Evolutionary conservation across 495 filamentous ascomycete genomes (phyloP).

Genomic region (Penicillium macrosclerotiorum): DNA sequence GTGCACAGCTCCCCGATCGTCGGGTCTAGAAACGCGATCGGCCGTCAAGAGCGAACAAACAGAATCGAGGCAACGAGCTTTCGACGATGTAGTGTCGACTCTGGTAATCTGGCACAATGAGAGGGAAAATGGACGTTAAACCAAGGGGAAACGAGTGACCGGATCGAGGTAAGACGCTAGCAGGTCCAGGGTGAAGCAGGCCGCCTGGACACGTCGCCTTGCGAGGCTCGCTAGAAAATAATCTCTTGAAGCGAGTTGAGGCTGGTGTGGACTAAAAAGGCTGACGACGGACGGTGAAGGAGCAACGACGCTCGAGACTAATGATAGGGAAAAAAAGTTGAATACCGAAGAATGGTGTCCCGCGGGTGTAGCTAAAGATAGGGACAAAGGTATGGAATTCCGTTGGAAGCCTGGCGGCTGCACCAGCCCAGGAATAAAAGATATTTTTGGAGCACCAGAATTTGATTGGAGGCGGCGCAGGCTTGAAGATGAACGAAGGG

Average conservation of each 20-base stretch:
- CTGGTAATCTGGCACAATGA: background rate
- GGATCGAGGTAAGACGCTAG: constrained; percentile 2
- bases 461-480: constrained; percentile 24
- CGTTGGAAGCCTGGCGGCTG: constrained; percentile 3
- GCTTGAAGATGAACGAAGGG: constrained; percentile 11
- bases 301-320: background rate
- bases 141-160: background rate
- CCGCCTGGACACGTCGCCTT: constrained; percentile 10
- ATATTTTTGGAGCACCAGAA: constrained; percentile 27
- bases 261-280: background rate
- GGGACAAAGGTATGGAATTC: constrained; percentile 5
- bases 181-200: constrained; percentile 10
- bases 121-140: background rate
- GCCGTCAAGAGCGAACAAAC: background rate
- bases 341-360: background rate
- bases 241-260: constrained; percentile 1
- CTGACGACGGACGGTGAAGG: background rate
- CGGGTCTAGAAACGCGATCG: background rate
- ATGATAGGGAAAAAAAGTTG: background rate
- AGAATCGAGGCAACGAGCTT: background rate
- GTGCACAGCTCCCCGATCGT: constrained; percentile 13
- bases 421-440: constrained; percentile 17
- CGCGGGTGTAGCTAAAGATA: constrained; percentile 7
- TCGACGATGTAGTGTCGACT: background rate
- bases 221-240: background rate